phyloP scores from a whole-genome alignment of 2,329 filamentous ascomycete genomes.

The Torrubiella hemipterigena region DNA sequence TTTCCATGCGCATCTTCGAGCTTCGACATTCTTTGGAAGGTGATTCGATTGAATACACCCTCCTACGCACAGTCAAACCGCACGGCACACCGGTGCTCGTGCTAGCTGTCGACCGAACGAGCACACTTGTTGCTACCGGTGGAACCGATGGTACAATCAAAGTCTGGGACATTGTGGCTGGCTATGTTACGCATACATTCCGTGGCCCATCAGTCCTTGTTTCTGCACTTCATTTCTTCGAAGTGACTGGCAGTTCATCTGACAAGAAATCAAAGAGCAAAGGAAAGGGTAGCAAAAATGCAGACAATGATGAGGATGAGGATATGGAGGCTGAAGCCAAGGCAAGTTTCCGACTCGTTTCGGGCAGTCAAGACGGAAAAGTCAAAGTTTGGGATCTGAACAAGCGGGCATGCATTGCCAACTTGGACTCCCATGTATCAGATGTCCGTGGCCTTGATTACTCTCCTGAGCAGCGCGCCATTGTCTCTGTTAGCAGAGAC shows the following conservation, averaged over 20 bases:
- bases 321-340: constrained; percentile 26
- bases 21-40: constrained; percentile 48
- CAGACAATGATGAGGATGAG: constrained; percentile 26
- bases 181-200: constrained; percentile 90
- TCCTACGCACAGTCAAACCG: constrained; percentile 74
- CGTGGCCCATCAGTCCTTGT: constrained; percentile 85
- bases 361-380: constrained; percentile 88
- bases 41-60: constrained; percentile 48
- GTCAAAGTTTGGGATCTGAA: constrained; percentile 85
- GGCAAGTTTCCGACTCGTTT: constrained; percentile 66
- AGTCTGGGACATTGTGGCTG: constrained; percentile 86
- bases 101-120: constrained; percentile 71
- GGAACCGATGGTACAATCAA: constrained; percentile 90
- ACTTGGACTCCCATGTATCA: constrained; percentile 85
- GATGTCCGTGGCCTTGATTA: constrained; percentile 84
- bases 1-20: constrained; percentile 86
- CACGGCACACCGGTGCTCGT: constrained; percentile 85
- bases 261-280: constrained; percentile 14
- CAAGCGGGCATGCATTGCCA: constrained; percentile 65
- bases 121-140: constrained; percentile 83
- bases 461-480: constrained; percentile 57
- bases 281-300: constrained; percentile 20
- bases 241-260: constrained; percentile 41
- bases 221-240: constrained; percentile 85
- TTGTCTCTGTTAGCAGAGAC: constrained; percentile 81